phyloP scores from a whole-genome alignment of 2,329 filamentous ascomycete genomes.

The Alternaria angustiovoidea region DNA sequence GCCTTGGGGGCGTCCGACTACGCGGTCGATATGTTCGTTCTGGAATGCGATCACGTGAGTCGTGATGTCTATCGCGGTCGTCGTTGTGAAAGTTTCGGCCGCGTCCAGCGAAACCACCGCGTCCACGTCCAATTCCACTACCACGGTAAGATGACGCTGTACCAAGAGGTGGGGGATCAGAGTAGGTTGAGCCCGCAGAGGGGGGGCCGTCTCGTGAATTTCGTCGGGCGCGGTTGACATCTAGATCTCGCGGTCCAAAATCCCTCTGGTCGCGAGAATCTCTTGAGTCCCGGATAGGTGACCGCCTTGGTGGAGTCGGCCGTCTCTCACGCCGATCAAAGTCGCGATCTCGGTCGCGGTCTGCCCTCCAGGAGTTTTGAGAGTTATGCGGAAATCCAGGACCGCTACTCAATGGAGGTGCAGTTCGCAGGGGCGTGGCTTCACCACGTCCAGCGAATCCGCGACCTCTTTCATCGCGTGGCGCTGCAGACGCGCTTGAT shows the following conservation, averaged over 20 bases:
- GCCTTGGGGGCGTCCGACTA: constrained; percentile 68
- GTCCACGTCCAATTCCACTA: constrained; percentile 60
- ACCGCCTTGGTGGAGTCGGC: constrained; percentile 69
- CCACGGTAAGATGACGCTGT: constrained; percentile 61
- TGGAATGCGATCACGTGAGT: constrained; percentile 42
- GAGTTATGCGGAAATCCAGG: constrained; percentile 44
- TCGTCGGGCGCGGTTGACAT: constrained; percentile 71
- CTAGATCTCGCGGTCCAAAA: constrained; percentile 66
- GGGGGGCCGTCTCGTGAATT: constrained; percentile 77
- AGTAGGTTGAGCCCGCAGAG: constrained; percentile 74
- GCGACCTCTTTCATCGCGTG: constrained; percentile 65
- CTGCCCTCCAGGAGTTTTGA: constrained; percentile 63
- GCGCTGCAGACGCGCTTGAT: constrained; percentile 51
- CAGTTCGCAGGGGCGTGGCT: constrained; percentile 66
- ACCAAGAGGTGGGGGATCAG: constrained; percentile 68
- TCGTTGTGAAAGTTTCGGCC: constrained; percentile 58
- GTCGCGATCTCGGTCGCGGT: constrained; percentile 58
- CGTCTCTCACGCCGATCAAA: constrained; percentile 66
- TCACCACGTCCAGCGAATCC: constrained; percentile 68
- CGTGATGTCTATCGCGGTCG: constrained; percentile 61
- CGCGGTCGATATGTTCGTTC: constrained; percentile 64
- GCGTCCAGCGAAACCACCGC: constrained; percentile 58
- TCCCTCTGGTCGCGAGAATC: constrained; percentile 72
- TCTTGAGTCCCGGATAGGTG: constrained; percentile 65
- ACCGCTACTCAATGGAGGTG: constrained; percentile 57